A percentile compares a stretch with the other conserved stretches of the same genome.
Evolutionary conservation across 352 stramenopile species (phyloP).

Genomic region (Pythium aquatile): DNA sequence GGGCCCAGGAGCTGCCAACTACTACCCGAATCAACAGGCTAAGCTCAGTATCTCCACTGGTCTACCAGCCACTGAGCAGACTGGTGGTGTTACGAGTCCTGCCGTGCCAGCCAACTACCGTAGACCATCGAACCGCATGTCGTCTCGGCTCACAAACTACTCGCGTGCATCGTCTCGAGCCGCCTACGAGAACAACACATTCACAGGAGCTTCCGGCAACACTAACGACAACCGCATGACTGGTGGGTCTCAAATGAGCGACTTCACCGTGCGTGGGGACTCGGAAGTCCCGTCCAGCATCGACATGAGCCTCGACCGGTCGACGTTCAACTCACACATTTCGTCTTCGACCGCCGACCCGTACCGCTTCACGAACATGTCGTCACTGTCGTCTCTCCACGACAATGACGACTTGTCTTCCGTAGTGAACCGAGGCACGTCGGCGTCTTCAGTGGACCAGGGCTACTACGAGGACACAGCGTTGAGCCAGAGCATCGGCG

Average conservation of each 20-base stretch:
- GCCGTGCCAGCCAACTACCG: constrained; percentile 22
- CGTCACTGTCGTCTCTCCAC: constrained; percentile 34
- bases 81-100: constrained; percentile 18
- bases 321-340: constrained; percentile 21
- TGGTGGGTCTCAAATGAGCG: constrained; percentile 1
- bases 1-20: constrained; percentile 21
- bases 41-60: constrained; percentile 21
- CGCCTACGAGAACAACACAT: constrained; percentile 7
- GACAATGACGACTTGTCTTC: constrained; percentile 10
- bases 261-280: constrained; percentile 12
- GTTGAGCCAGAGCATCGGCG: constrained; percentile 19
- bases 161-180: constrained; percentile 16
- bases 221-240: constrained; percentile 1
- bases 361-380: constrained; percentile 43
- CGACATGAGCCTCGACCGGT: constrained; percentile 6
- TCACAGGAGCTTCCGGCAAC: constrained; percentile 1
- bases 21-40: constrained; percentile 14
- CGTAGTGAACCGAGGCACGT: constrained; percentile 26
- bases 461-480: constrained; percentile 30
- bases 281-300: constrained; percentile 6
- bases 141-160: constrained; percentile 13
- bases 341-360: constrained; percentile 18
- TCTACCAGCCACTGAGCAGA: constrained; percentile 10
- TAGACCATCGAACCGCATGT: constrained; percentile 12
- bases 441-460: constrained; percentile 28